Base-by-base conservation (phyloP, 2,329 filamentous ascomycete genomes). In the Nigrospora osmanthi region DNA sequence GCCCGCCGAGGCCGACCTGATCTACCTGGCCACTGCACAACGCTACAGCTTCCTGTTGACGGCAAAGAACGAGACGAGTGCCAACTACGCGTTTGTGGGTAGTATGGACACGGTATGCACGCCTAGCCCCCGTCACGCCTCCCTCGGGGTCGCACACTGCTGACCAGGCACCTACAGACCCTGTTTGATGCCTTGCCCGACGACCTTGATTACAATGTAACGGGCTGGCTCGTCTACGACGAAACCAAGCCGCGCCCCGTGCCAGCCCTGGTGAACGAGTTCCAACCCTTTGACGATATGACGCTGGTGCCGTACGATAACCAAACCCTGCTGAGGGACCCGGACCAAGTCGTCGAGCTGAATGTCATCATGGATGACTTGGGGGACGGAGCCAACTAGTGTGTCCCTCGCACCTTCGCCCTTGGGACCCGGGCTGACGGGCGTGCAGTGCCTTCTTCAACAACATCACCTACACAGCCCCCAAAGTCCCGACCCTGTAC, bases 401-500 rank as follows among this genome's bases (percentile, higher is more conserved):
- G 61, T 60, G 70, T 55, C 32, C 14, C 55, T 45, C 5, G 9
- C n/a, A 11, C 11, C 10, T 15, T 3, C 14, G 17, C 32, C n/a
- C 33, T 37, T 30, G 14, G 16, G 11, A 6, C 15, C 17, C n/a
- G 13, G 12, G 6, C 37, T 23, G 6, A 38, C 15, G 43, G n/a
- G 35, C 42, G 15, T 44, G 35, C 36, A 54, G 48, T 17, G 82
- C 80, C 48, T 82, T 83, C 64, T 79, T 87, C 67, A 90, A 91
- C 69, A 82, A 87, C 62, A 78, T 88, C 50, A 88, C 85, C 30
- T 95, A 90, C 61, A 75, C 77, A 4, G 45, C 66, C 0, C 87
- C 86, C 40, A 87, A 87, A 59, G 88, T 94, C 0, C 89, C 89
- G 0, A 81, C 84, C 0, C 71, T 95, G 0, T 94, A 89, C 70